Base-by-base conservation (phyloP, 306 rosid genomes). In the Sicyos baderoa region DNA sequence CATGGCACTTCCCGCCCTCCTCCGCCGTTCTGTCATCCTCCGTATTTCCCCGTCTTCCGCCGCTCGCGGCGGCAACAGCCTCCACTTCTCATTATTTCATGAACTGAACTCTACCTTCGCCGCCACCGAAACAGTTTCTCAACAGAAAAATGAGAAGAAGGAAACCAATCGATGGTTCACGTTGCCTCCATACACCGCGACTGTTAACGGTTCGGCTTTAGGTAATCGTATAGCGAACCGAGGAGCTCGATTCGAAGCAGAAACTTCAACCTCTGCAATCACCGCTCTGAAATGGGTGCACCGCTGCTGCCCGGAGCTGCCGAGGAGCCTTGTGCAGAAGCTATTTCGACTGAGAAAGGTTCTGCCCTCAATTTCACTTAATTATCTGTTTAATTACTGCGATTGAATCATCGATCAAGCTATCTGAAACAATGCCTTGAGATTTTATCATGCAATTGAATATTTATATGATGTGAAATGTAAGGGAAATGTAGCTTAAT, bases 321-420 rank as follows among this genome's bases (percentile, higher is more conserved):
- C 98, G 14, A 84, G 72, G 81, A 77, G 82, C 80, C 95, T 92
- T 4, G 85, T 92, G 0, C 96, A 89, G 81, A 89, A 92, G 81
- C 95, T 92, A 71, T 92, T 92, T 74, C 96, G 95, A 61, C 86
- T 87, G 2, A 80, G 95, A 82, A 94, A 86, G 82, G 91, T 82
- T 54, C 32, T 52, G 22, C 11, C 40, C 68, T 59, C 53, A 14
- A 27, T 48, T 27, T 50, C 55, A 21, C 21, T 25, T 27, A 51
- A 50, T 48, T 9, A 23, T 68, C 21, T 6, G 23, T 23, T 27
- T 16, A 27, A 15, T 49, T 68, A 1, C 22, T 1, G 21, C 54
- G 49, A 9, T 49, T 49, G 18, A 22, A 72, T 64, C 13, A 64
- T 44, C 37, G 6, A 18, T 21, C 18, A 19, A 44, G 70, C 53